Base-by-base conservation (phyloP, 768 basidiomycete genomes). In the Trametes elegans region DNA sequence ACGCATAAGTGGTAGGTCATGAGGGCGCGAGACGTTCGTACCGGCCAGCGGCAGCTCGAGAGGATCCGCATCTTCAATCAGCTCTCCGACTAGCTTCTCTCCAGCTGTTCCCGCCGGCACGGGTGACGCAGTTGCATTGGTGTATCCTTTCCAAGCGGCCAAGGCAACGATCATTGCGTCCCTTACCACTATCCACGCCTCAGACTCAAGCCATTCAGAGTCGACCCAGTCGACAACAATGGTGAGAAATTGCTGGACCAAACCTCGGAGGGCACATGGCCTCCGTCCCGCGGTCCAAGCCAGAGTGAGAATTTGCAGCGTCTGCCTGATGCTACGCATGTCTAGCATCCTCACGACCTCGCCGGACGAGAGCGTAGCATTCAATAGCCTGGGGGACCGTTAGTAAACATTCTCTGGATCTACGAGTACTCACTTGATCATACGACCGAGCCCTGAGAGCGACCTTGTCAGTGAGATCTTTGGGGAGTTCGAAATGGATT, bases 31-130 rank as follows among this genome's bases (percentile, higher is more conserved):
- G 11, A 40, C n/a, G 18, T 9, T 62, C 78, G 71, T 51, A 83
- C 80, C 74, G 5, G 73, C 73, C 8, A 74, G 60, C 29, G 68
- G 61, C 16, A 82, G 71, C 43, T 78, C 64, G 13, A 58, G 60
- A 19, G 64, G 56, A 32, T 62, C 58, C 0, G 59, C 53, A 7
- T 64, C 60, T 45, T 72, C 53, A 5, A 69, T 68, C 3, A 79
- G 45, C 34, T 53, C 61, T 77, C 76, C 79, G 31, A 81, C 43
- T 14, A 60, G 58, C 19, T 75, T 72, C 16, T 70, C 69, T 34
- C 72, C 64, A 50, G 34, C 21, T 8, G 26, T 2, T 11, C 35
- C 45, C 7, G 21, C 38, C 16, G 19, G 9, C 11, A 42, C 11
- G 24, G 38, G 42, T 21, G 31, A 10, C 38, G 27, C 26, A 58